Conservation (phyloP, 2,329 filamentous ascomycete species). For the Parascedosporium putredinis region DNA sequence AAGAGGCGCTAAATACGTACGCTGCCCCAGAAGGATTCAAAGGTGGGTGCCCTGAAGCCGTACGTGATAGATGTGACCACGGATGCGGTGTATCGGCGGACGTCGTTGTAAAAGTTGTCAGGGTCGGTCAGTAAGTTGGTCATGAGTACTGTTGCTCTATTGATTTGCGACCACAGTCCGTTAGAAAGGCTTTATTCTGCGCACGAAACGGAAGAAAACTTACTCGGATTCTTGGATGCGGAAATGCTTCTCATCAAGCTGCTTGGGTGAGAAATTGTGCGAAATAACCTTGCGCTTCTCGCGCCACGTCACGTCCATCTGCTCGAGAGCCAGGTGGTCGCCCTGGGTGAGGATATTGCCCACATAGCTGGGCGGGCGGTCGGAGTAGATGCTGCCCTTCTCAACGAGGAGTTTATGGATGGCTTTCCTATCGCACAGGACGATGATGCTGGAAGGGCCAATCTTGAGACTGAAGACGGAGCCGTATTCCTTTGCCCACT, state of each 20-base stretch:
- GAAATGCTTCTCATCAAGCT: constrained; percentile 28
- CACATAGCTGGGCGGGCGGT: constrained; percentile 27
- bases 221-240: constrained; percentile 30
- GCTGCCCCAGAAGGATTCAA: not conserved
- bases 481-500: constrained; percentile 26
- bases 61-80: not conserved
- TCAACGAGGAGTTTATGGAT: constrained; percentile 31
- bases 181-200: not conserved
- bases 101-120: not conserved
- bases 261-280: constrained; percentile 28
- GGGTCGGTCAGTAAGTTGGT: not conserved
- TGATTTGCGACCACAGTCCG: not conserved
- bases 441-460: constrained; percentile 23
- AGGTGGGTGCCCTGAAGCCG: not conserved
- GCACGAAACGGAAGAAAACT: not conserved
- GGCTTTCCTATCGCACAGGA: constrained; percentile 25
- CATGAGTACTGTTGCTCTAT: not conserved
- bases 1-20: not conserved
- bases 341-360: constrained; percentile 17
- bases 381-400: constrained; percentile 26
- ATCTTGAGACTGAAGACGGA: constrained; percentile 27
- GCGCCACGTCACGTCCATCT: constrained; percentile 31
- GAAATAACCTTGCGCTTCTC: constrained; percentile 30
- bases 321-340: constrained; percentile 28
- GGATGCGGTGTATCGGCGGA: not conserved